Base-by-base conservation (phyloP, 2,329 filamentous ascomycete genomes). In the Beauveria pseudobassiana region DNA sequence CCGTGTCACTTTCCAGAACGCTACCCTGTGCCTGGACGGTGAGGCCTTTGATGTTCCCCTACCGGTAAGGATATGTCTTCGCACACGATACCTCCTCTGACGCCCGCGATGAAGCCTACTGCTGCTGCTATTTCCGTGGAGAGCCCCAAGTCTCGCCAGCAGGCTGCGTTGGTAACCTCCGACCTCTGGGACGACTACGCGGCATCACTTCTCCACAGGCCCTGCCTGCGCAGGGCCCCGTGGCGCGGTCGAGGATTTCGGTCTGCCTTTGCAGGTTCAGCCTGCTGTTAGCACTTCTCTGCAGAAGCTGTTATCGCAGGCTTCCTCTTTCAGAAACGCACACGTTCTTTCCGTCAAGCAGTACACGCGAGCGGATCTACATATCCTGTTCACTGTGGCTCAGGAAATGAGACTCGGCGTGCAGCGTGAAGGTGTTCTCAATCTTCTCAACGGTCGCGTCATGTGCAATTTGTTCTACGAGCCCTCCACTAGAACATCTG, bases 401-500 rank as follows among this genome's bases (percentile, higher is more conserved):
- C 91, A 96, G 74, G 95, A 99, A 78, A 98, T 99, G 93, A 90
- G 93, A 34, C 84, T 96, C 20, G 93, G 92, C 59, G 95, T 97
- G 34, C 91, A 98, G 77, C 88, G 93, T 55, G 89, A 96, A 69
- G 95, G 95, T 63, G 89, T 95, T 34, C 82, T 99, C 56, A 88
- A 95, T 70, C 82, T 96, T 62, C 85, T 99, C 64, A 90, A 89
- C 69, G 92, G 93, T 30, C 87, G 90, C 51, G 85, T 99, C 14
- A 83, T 99, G 43, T 91, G 89, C 77, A 95, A 91, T 2, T 86
- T 99, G 79, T 99, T 99, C 83, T 99, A 93, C 76, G 95, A 99
- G 81, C 95, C 95, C 2, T 98, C 93, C 0, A 99, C 95, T 3
- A 86, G 95, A 60, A 99, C 95, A 5, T 97, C 93, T 14, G 87